Conservation (phyloP, 2,329 filamentous ascomycete genomes). For the Pestalotiopsis sp. region DNA sequence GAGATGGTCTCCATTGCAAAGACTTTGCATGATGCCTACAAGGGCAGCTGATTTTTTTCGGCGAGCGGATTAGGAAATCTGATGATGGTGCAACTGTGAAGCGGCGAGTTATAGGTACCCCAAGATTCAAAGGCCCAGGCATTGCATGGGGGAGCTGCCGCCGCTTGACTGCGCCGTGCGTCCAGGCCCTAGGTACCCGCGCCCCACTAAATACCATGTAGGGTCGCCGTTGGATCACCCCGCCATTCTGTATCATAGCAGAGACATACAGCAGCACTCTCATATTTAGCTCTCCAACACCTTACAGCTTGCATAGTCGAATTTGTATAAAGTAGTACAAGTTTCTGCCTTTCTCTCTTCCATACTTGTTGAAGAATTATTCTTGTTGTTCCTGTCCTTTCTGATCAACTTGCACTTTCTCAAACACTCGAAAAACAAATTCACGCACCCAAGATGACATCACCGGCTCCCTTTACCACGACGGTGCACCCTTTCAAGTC, state of each 20-base stretch:
- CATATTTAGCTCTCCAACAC: neutral
- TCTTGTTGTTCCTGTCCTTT: neutral
- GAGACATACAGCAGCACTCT: neutral
- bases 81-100: neutral
- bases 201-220: neutral
- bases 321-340: neutral
- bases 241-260: neutral
- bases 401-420: too few species aligned
- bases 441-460: neutral
- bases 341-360: neutral
- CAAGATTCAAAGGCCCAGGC: neutral
- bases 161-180: neutral
- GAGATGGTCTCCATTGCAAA: constrained; percentile 25
- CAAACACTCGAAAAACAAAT: neutral
- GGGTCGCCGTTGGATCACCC: neutral
- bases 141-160: neutral
- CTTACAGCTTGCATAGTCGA: neutral
- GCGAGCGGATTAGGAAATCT: neutral
- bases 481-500: constrained; percentile 50
- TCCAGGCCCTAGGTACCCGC: too few species aligned
- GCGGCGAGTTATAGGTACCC: neutral
- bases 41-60: neutral
- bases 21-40: neutral
- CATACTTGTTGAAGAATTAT: neutral
- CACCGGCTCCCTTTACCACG: constrained; percentile 39